Conservation (phyloP, 164 flowering plant species). For the Nelumbo lutea region DNA sequence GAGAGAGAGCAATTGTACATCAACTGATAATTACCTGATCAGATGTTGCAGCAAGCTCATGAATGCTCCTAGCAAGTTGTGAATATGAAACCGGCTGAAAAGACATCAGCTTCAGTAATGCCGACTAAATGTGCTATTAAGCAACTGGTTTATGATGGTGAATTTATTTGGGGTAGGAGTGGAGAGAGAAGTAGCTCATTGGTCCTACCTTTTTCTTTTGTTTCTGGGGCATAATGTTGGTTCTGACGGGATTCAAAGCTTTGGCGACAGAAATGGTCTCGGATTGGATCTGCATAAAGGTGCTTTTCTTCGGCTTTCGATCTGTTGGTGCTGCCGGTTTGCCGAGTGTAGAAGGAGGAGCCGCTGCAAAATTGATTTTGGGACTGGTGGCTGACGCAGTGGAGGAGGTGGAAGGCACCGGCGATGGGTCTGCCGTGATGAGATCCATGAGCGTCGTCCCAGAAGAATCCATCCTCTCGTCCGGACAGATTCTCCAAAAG, state of each 20-base stretch:
- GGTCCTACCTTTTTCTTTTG: constrained; percentile 54
- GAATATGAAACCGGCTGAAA: constrained; percentile 90
- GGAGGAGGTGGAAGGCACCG: constrained; percentile 30
- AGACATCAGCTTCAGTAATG: background rate
- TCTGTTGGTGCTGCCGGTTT: constrained; percentile 42
- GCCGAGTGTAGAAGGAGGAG: constrained; percentile 32
- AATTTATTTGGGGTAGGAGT: too few relatives aligned
- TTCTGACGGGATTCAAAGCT: constrained; percentile 58
- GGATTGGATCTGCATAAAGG: constrained; percentile 87
- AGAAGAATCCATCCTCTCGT: constrained; percentile 51
- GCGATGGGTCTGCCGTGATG: constrained; percentile 77
- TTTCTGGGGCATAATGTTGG: constrained; percentile 71
- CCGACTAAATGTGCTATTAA: background rate
- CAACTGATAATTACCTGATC: constrained; percentile 63
- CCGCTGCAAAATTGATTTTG: constrained; percentile 18
- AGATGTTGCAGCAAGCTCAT: constrained; percentile 89
- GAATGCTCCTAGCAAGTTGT: constrained; percentile 95
- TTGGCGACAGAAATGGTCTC: constrained; percentile 94
- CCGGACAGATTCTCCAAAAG: constrained; percentile 9
- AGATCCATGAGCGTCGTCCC: constrained; percentile 99
- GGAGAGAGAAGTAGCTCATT: too few relatives aligned
- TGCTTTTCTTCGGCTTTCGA: constrained; percentile 53
- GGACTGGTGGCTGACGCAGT: constrained; percentile 38
- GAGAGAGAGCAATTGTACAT: background rate
- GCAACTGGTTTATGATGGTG: background rate